A percentile compares a stretch with the other conserved stretches of the same genome.
These are phyloP conservation scores for thale cress (Arabidopsis thaliana) DNA, from an alignment of 345 rosid species.

Conservation along the genomic window DNA sequence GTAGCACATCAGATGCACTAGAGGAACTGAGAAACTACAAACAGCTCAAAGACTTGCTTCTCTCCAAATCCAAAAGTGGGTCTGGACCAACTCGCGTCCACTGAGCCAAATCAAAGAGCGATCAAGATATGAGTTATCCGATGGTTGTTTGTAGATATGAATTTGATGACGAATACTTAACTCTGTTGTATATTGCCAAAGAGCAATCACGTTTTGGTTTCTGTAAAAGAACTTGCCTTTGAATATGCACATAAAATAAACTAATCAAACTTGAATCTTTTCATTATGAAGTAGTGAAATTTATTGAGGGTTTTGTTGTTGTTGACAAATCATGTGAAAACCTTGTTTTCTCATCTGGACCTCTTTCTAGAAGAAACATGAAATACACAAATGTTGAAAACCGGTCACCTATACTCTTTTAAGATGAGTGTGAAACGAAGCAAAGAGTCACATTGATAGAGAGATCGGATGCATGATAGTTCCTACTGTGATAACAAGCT, in stretches of 20 bases:
- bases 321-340: neutral
- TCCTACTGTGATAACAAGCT: neutral
- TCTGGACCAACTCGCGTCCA: conserved; percentile 55
- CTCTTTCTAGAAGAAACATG: neutral
- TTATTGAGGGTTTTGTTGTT: neutral
- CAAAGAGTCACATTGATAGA: neutral
- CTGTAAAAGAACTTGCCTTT: conserved; percentile 20
- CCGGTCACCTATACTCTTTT: neutral
- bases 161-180: conserved; percentile 16
- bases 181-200: conserved; percentile 10
- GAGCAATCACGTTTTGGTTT: conserved; percentile 29
- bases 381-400: neutral
- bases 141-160: conserved; percentile 37
- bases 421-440: neutral
- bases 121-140: conserved; percentile 8
- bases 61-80: conserved; percentile 59
- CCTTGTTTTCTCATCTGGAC: conserved; percentile 3
- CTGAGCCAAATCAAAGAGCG: conserved; percentile 27
- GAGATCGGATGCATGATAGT: neutral
- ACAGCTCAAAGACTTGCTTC: conserved; percentile 82
- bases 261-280: conserved; percentile 14
- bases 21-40: conserved; percentile 83
- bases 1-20: conserved; percentile 75
- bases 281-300: neutral
- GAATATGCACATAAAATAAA: conserved; percentile 10